These are phyloP conservation scores for Diutina rugosa DNA, from an alignment of 1,139 yeast species.

Conservation along the genomic window DNA sequence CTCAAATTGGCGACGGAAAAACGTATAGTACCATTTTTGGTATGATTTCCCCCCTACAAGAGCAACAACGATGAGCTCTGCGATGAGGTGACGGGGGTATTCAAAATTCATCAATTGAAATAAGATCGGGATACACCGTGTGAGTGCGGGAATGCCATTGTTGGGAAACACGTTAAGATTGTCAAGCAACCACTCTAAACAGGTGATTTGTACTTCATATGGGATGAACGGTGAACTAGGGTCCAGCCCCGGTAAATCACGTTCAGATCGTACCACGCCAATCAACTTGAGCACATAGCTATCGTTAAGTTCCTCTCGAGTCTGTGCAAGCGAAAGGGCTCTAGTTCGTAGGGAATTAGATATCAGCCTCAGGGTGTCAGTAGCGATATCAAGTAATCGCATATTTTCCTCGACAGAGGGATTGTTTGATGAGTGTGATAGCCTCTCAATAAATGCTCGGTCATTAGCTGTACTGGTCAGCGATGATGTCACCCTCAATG, in stretches of 20 bases:
- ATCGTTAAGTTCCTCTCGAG: neutral
- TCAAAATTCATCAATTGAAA: neutral
- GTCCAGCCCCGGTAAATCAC: neutral
- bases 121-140: neutral
- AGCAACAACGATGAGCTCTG: neutral
- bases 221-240: neutral
- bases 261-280: neutral
- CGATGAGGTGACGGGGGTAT: neutral
- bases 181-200: neutral
- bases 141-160: neutral
- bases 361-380: neutral
- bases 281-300: neutral
- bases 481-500: too few relatives aligned
- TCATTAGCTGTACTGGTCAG: neutral
- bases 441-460: neutral
- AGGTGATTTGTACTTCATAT: neutral
- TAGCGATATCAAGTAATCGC: neutral
- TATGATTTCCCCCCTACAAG: neutral
- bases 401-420: neutral
- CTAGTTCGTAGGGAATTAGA: neutral
- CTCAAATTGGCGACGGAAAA: neutral
- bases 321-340: neutral
- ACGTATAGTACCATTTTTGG: neutral
- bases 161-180: neutral
- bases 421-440: neutral